These are phyloP conservation scores for Colletotrichum musae DNA, from an alignment of 2,329 filamentous ascomycete genomes.

Conservation along the genomic window DNA sequence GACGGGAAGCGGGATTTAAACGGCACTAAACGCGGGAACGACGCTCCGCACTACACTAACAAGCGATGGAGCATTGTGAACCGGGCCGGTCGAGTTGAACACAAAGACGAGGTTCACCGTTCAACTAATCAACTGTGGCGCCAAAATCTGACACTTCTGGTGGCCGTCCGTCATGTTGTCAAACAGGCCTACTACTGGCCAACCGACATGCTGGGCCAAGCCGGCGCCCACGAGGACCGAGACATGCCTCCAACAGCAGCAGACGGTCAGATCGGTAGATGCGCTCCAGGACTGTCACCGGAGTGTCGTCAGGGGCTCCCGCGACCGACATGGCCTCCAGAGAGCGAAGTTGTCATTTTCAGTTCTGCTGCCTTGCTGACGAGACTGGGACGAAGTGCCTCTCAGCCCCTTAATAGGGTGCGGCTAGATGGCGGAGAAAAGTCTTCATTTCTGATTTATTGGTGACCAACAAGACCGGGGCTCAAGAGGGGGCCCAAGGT, in stretches of 20 bases:
- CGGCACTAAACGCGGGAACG: conserved; percentile 25
- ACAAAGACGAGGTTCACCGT: not conserved
- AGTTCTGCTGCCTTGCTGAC: conserved; percentile 5
- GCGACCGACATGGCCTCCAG: not conserved
- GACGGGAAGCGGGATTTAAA: conserved; percentile 16
- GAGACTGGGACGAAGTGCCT: not conserved
- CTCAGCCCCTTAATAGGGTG: not conserved
- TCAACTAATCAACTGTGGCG: not conserved
- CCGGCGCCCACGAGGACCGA: conserved; percentile 3
- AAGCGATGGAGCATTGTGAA: not conserved
- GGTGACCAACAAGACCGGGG: conserved; percentile 11
- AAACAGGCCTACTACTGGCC: not conserved
- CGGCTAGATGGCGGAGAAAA: not conserved
- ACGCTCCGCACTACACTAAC: not conserved
- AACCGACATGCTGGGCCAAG: conserved; percentile 3
- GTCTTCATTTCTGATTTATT: conserved; percentile 11
- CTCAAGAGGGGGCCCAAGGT: not conserved
- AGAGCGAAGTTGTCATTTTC: not conserved
- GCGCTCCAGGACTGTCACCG: not conserved
- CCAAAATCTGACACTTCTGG: not conserved
- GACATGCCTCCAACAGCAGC: conserved; percentile 1
- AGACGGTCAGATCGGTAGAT: not conserved
- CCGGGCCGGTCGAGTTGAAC: conserved; percentile 13
- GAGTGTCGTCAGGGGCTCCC: not conserved
- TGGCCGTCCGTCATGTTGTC: not conserved